These are phyloP conservation scores for Rhizopus stolonifer DNA, from an alignment of 371 early-diverging fungal species.

Conservation along the genomic window DNA sequence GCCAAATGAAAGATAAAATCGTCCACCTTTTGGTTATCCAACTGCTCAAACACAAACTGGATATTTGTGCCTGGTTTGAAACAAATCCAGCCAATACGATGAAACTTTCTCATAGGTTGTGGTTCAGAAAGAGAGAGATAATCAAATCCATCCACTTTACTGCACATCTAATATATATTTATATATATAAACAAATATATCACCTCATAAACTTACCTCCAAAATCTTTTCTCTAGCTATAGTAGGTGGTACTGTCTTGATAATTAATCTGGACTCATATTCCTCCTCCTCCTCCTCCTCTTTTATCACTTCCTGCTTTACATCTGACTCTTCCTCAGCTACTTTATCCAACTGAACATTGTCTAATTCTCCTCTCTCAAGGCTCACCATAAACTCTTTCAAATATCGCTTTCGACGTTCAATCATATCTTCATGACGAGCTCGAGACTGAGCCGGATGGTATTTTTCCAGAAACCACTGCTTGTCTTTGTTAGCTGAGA, in stretches of 20 bases:
- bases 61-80: conserved; percentile 84
- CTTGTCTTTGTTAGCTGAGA: conserved; percentile 73
- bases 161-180: conserved; percentile 76
- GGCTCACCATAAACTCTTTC: conserved; percentile 58
- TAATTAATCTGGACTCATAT: conserved; percentile 66
- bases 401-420: conserved; percentile 56
- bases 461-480: conserved; percentile 95
- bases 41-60: conserved; percentile 61
- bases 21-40: conserved; percentile 70
- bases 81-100: conserved; percentile 91
- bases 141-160: conserved; percentile 74
- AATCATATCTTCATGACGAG: conserved; percentile 58
- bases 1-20: conserved; percentile 77
- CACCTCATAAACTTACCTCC: conserved; percentile 53
- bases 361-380: conserved; percentile 77
- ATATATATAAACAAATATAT: background rate
- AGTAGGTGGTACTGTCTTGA: conserved; percentile 80
- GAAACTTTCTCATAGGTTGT: conserved; percentile 76
- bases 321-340: conserved; percentile 4
- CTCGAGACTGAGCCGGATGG: conserved; percentile 65
- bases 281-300: conserved; percentile 39
- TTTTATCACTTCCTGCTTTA: conserved; percentile 8
- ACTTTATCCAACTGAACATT: conserved; percentile 60
- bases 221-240: conserved; percentile 72
- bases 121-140: conserved; percentile 90